Percentiles rank a stretch among this genome's conserved stretches.
phyloP scores from a whole-genome alignment of 2,329 filamentous ascomycete genomes.

The Incumbomyces delicatus region DNA sequence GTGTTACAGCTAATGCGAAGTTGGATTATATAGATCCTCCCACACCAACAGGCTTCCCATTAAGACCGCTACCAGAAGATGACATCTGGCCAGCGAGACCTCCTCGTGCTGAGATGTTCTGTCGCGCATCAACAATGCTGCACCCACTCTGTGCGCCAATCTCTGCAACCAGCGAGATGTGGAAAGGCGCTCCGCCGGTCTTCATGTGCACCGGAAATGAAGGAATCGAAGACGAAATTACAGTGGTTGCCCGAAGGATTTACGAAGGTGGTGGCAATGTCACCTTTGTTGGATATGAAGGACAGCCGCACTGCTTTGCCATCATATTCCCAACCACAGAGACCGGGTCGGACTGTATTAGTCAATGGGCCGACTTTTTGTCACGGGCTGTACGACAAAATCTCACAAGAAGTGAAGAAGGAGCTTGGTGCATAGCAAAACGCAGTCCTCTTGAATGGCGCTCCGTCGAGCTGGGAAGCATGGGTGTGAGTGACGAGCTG shows the following conservation, averaged over 20 bases:
- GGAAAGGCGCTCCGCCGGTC: constrained; percentile 33
- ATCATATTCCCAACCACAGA: constrained; percentile 43
- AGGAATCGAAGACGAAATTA: constrained; percentile 31
- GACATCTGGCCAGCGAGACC: constrained; percentile 32
- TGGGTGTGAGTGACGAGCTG: constrained; percentile 4
- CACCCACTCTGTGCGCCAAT: constrained; percentile 36
- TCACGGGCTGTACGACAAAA: constrained; percentile 25
- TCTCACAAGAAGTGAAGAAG: constrained; percentile 17
- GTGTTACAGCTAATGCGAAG: constrained; percentile 27
- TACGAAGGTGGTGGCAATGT: constrained; percentile 29
- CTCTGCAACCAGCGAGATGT: constrained; percentile 26
- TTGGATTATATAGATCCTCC: constrained; percentile 33
- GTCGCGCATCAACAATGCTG: constrained; percentile 27
- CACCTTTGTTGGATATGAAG: constrained; percentile 34
- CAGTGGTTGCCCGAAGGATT: constrained; percentile 32
- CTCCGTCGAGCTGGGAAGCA: constrained; percentile 15
- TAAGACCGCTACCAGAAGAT: constrained; percentile 25
- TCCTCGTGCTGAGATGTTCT: constrained; percentile 34
- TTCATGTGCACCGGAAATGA: constrained; percentile 35
- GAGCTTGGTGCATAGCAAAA: constrained; percentile 24
- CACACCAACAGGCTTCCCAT: constrained; percentile 19
- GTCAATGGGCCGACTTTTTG: constrained; percentile 47
- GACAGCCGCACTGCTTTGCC: constrained; percentile 44
- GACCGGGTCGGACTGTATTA: constrained; percentile 43
- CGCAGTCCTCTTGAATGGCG: constrained; percentile 22